Evolutionary conservation across 2,329 filamentous ascomycete genomes (phyloP).

Genomic region (Penicillium capsulatum): DNA sequence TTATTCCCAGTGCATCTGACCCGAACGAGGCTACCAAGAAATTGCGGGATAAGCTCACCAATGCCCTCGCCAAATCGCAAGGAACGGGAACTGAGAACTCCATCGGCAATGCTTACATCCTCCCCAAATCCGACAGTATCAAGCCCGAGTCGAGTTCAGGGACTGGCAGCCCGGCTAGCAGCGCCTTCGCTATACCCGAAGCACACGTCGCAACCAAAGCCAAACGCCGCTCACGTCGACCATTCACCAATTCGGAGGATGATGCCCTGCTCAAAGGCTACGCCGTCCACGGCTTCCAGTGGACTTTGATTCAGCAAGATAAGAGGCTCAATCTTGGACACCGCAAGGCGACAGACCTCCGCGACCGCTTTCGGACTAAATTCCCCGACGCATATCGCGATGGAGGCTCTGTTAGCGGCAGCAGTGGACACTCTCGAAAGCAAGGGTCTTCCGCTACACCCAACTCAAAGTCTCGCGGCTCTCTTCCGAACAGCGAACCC

Average conservation of each 20-base stretch:
- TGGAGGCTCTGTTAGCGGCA: constrained; percentile 39
- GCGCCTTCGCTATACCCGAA: constrained; percentile 45
- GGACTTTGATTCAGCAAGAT: constrained; percentile 58
- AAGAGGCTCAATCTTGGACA: constrained; percentile 48
- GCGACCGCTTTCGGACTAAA: constrained; percentile 58
- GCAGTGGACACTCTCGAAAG: constrained; percentile 15
- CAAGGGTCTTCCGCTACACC: constrained; percentile 7
- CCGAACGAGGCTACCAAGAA: constrained; percentile 36
- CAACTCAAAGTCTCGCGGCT: constrained; percentile 8
- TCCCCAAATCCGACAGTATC: constrained; percentile 19
- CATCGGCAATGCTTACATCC: constrained; percentile 24
- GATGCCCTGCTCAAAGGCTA: constrained; percentile 56
- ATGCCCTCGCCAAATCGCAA: constrained; percentile 31
- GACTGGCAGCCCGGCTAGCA: constrained; percentile 11
- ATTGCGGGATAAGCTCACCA: constrained; percentile 36
- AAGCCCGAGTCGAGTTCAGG: constrained; percentile 13
- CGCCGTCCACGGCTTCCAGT: constrained; percentile 55
- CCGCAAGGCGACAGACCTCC: constrained; percentile 55
- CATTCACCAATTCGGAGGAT: constrained; percentile 57
- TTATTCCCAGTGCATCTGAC: constrained; percentile 26
- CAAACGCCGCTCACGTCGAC: constrained; percentile 51
- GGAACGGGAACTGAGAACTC: constrained; percentile 21
- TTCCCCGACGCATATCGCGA: constrained; percentile 55
- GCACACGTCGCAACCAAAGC: constrained; percentile 46
- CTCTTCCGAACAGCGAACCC: constrained; percentile 10